phyloP scores from a whole-genome alignment of 2,329 filamentous ascomycete genomes.

The Pseudocercospora vitis region DNA sequence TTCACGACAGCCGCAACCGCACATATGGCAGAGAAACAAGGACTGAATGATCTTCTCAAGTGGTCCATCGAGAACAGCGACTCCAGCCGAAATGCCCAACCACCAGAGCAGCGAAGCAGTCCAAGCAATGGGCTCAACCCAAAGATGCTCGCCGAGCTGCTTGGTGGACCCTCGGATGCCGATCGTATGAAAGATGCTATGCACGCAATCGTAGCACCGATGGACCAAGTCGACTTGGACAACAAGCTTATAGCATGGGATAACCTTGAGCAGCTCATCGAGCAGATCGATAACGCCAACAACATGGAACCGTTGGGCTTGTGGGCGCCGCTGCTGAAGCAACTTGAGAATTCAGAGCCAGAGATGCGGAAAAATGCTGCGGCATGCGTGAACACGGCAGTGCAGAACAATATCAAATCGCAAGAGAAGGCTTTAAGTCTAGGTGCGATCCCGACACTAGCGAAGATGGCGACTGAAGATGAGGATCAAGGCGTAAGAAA shows the following conservation, averaged over 20 bases:
- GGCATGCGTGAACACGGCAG: conserved; percentile 92
- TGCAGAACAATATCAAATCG: conserved; percentile 88
- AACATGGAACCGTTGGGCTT: conserved; percentile 77
- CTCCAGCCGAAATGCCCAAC: conserved; percentile 40
- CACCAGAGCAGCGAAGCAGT: conserved; percentile 37
- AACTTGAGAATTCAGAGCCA: conserved; percentile 65
- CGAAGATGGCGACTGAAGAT: conserved; percentile 62
- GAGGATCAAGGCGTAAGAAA: conserved; percentile 66
- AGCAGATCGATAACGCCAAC: conserved; percentile 94
- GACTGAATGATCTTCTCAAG: conserved; percentile 73
- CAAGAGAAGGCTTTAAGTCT: conserved; percentile 69
- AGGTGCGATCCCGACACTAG: conserved; percentile 70
- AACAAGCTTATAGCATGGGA: conserved; percentile 84
- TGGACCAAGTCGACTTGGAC: conserved; percentile 62
- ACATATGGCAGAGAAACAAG: conserved; percentile 28
- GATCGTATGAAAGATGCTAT: conserved; percentile 89
- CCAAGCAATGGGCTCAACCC: conserved; percentile 58
- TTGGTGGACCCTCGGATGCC: conserved; percentile 84
- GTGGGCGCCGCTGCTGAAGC: conserved; percentile 76
- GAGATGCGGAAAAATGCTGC: conserved; percentile 82
- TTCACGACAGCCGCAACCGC: no score
- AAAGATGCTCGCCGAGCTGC: conserved; percentile 69
- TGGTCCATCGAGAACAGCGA: conserved; percentile 70
- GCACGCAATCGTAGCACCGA: conserved; percentile 64
- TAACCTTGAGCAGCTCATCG: conserved; percentile 91